phyloP scores from a whole-genome alignment of 768 basidiomycete species.

The Termitomyces sp. region DNA sequence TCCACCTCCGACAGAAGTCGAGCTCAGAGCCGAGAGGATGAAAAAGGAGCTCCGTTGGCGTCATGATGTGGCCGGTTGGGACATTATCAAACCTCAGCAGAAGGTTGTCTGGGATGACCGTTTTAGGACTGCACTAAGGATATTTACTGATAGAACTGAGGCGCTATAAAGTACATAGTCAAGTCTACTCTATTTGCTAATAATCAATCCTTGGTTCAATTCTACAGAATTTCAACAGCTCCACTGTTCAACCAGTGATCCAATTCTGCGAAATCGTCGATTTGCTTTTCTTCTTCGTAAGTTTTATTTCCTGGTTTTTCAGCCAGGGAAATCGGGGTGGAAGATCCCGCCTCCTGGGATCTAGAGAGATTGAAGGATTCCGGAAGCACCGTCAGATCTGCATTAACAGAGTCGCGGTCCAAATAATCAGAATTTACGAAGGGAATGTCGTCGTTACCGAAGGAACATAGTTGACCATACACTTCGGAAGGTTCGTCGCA shows the following conservation, averaged over 20 bases:
- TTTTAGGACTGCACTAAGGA: conserved; percentile 52
- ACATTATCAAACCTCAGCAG: conserved; percentile 59
- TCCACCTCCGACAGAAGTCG: conserved; percentile 84
- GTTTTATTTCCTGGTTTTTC: background rate
- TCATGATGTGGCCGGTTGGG: conserved; percentile 74
- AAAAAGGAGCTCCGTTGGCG: conserved; percentile 89
- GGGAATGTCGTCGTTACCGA: conserved; percentile 19
- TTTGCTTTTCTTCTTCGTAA: conserved; percentile 15
- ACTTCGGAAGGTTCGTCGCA: background rate
- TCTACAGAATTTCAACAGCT: conserved; percentile 47
- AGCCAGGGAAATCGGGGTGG: too few relatives aligned
- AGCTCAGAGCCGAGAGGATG: conserved; percentile 81
- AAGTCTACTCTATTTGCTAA: conserved; percentile 2
- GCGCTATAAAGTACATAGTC: conserved; percentile 2
- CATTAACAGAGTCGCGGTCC: background rate
- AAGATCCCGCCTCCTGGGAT: background rate
- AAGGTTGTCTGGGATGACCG: conserved; percentile 75
- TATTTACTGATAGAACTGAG: conserved; percentile 42
- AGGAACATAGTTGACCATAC: background rate
- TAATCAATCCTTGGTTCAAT: background rate
- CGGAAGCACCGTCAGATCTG: background rate
- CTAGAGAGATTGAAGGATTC: background rate
- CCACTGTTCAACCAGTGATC: conserved; percentile 68
- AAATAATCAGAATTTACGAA: conserved; percentile 24
- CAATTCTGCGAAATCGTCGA: conserved; percentile 58